Evolutionary conservation across 202 grass and related monocot genomes (phyloP), one percentile per base, ranked within the genome.

Genomic region (Zizania palustris): DNA sequence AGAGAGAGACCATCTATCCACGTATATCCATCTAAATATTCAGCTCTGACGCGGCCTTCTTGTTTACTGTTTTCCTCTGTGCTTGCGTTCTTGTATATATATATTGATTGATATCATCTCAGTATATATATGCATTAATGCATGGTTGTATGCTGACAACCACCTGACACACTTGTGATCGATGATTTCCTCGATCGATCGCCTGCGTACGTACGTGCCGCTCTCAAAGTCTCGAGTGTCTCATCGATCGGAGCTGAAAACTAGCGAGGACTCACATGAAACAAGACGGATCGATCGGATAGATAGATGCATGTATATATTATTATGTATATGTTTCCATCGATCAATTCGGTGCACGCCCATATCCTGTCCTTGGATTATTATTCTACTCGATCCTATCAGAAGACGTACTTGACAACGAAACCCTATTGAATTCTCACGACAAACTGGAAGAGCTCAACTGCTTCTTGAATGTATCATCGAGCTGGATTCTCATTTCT

Each of bases 231-330:
- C 60, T 66, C 46, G 40, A 35, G 62, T 72, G 62, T 72, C 11
- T 60, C 42, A 77, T 60, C 35, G 67, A 72, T 21, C 45, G 22
- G 80, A 72, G 44, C 6, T 20, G 15, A 56, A 38, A 4, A 42
- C 49, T 55, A 55, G 28, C 7, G 9, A 14, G 7, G 11, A 67
- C 6, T 13, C 85, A 45, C 67, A 14, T 76, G 80, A 48, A 83
- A 83, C 85, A 79, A 69, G 69, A 37, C 14, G 69, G 85, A 53
- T n/a, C n/a, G n/a, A n/a, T n/a, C n/a, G n/a, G n/a, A n/a, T n/a
- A n/a, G n/a, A n/a, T n/a, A n/a, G n/a, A n/a, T n/a, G n/a, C n/a
- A n/a, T n/a, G n/a, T n/a, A n/a, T n/a, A n/a, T n/a, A n/a, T n/a
- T n/a, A n/a, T n/a, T n/a, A n/a, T 72, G 34, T 61, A 64, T 43